These are phyloP conservation scores for Saccharomyces hybrid DNA, from an alignment of 1,139 yeast species.

Conservation along the genomic window DNA sequence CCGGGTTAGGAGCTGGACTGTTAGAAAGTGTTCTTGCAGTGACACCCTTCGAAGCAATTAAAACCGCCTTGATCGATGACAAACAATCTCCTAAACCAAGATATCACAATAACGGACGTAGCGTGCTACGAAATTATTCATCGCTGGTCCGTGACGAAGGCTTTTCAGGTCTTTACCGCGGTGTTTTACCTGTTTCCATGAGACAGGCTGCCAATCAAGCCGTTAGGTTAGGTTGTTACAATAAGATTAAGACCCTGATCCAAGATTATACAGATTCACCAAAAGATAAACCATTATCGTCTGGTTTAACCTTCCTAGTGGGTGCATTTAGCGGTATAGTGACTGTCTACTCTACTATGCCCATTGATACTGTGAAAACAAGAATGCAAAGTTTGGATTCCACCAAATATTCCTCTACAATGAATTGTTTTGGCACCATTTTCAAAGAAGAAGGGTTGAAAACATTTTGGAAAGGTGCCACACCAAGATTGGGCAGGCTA, in stretches of 20 bases:
- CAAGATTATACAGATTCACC: conserved; percentile 64
- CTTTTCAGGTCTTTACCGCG: conserved; percentile 74
- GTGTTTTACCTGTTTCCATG: conserved; percentile 84
- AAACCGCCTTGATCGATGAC: conserved; percentile 92
- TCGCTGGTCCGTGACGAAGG: conserved; percentile 68
- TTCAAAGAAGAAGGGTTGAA: conserved; percentile 83
- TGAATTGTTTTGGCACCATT: conserved; percentile 73
- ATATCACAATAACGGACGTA: conserved; percentile 64
- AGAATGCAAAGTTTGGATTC: conserved; percentile 95
- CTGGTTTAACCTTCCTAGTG: conserved; percentile 74
- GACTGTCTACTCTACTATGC: conserved; percentile 96
- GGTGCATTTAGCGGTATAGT: conserved; percentile 92
- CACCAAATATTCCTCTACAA: conserved; percentile 60
- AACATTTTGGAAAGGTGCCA: conserved; percentile 97
- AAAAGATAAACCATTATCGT: conserved; percentile 66
- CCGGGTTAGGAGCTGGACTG: conserved; percentile 95
- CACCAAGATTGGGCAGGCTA: conserved; percentile 89
- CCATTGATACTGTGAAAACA: conserved; percentile 94
- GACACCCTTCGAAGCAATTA: conserved; percentile 94
- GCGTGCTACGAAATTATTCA: conserved; percentile 33
- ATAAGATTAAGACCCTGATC: conserved; percentile 72
- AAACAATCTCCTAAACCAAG: conserved; percentile 68
- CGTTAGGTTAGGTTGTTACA: conserved; percentile 88
- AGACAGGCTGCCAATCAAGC: conserved; percentile 96
- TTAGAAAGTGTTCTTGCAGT: conserved; percentile 88